These are phyloP conservation scores for Ocimum tenuiflorum DNA, from an alignment of 257 asterid genomes.

Conservation along the genomic window DNA sequence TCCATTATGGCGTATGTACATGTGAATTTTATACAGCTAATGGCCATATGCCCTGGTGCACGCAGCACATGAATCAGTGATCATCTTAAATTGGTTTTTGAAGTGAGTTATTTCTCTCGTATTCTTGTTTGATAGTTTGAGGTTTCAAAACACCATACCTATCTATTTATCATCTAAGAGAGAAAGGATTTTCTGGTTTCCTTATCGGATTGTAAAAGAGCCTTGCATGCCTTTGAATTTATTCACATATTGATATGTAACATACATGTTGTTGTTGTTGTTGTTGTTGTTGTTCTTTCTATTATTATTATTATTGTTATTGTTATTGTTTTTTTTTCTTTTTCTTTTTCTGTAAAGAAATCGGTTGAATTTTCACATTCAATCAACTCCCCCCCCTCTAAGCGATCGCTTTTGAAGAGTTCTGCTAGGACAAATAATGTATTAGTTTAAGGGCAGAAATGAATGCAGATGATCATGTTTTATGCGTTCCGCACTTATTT, in stretches of 20 bases:
- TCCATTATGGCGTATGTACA: constrained; percentile 1
- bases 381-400: no score
- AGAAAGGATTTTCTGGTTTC: background rate
- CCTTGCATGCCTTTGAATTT: background rate
- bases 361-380: background rate
- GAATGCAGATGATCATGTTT: background rate
- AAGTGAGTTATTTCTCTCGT: background rate
- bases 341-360: background rate
- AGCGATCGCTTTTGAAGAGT: no score
- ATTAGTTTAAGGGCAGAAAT: background rate
- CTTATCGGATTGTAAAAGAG: constrained; percentile 5
- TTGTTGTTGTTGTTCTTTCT: no score
- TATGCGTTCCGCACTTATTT: background rate
- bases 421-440: background rate
- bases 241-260: background rate
- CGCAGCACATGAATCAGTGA: background rate
- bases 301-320: no score
- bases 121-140: background rate
- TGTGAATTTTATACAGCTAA: background rate
- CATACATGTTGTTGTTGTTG: no score
- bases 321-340: no score
- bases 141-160: background rate
- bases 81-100: background rate
- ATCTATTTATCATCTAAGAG: background rate
- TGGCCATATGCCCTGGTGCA: background rate